A percentile compares a stretch with the other conserved stretches of the same genome.
phyloP scores from a whole-genome alignment of 176 grass and related monocot species.

The Aegilops sharonensis region DNA sequence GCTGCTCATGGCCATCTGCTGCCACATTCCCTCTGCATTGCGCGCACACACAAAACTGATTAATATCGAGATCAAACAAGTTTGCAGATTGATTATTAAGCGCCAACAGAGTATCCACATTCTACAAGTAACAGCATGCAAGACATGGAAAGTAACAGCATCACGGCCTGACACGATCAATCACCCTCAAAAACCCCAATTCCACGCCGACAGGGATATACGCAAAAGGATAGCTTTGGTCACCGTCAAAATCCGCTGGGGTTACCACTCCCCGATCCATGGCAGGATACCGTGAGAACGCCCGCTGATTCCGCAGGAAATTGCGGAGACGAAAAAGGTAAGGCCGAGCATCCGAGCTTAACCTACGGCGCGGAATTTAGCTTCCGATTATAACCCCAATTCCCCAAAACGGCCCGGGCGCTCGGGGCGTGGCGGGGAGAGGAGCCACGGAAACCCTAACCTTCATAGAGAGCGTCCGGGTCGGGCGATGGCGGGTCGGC shows the following conservation, averaged over 20 bases:
- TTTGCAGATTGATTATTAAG: neutral
- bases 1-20: slow-evolving; percentile 66
- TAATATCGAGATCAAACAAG: neutral
- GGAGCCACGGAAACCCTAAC: slow-evolving; percentile 28
- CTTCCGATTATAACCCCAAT: slow-evolving; percentile 30
- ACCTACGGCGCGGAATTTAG: slow-evolving; percentile 33
- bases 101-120: slow-evolving; percentile 25
- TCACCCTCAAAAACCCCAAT: slow-evolving; percentile 19
- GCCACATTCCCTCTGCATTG: slow-evolving; percentile 84
- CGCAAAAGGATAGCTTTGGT: neutral
- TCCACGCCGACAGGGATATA: neutral
- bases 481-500: slow-evolving; percentile 31
- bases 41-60: neutral
- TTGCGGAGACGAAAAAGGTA: neutral
- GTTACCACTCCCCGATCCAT: neutral
- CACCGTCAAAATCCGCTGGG: neutral
- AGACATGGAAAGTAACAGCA: neutral
- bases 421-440: neutral
- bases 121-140: neutral
- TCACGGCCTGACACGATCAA: neutral
- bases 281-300: neutral
- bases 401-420: neutral
- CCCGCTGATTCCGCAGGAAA: neutral
- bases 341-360: slow-evolving; percentile 4
- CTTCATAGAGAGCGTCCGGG: slow-evolving; percentile 30